These are phyloP conservation scores for Epichloe festucae DNA, from an alignment of 2,329 filamentous ascomycete species.

Conservation along the genomic window DNA sequence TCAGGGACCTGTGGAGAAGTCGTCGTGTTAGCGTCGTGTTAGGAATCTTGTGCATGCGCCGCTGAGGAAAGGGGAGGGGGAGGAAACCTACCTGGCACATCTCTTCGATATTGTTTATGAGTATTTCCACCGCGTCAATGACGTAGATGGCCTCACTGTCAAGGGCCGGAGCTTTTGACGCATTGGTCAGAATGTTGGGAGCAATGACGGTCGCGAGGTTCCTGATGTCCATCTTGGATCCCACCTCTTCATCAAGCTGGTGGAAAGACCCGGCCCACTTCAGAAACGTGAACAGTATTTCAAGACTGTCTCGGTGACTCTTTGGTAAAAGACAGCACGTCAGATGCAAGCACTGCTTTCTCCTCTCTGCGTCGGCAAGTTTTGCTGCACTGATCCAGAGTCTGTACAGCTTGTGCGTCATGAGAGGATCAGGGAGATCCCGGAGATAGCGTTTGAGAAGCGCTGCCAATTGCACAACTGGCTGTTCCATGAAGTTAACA, in stretches of 20 bases:
- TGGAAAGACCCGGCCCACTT: slow-evolving; percentile 98
- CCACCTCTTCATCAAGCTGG: slow-evolving; percentile 90
- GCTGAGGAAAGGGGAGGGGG: neutral
- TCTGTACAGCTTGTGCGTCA: slow-evolving; percentile 88
- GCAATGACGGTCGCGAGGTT: slow-evolving; percentile 96
- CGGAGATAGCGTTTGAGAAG: slow-evolving; percentile 90
- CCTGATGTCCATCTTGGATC: slow-evolving; percentile 98
- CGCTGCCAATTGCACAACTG: slow-evolving; percentile 85
- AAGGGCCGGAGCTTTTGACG: slow-evolving; percentile 49
- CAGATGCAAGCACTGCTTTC: slow-evolving; percentile 76
- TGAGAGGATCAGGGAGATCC: slow-evolving; percentile 77
- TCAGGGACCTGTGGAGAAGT: slow-evolving; percentile 61
- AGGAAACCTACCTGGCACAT: slow-evolving; percentile 80
- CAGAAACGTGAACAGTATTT: slow-evolving; percentile 89
- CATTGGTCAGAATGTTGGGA: slow-evolving; percentile 79
- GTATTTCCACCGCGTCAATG: slow-evolving; percentile 80
- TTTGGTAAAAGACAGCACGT: slow-evolving; percentile 90
- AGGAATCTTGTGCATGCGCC: neutral
- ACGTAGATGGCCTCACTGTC: slow-evolving; percentile 86
- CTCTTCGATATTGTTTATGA: slow-evolving; percentile 87
- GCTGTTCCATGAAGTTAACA: slow-evolving; percentile 77
- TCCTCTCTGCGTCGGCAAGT: slow-evolving; percentile 67
- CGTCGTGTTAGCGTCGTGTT: neutral
- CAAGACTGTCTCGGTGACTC: slow-evolving; percentile 81
- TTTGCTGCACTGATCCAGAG: slow-evolving; percentile 86